A percentile compares a stretch with the other conserved stretches of the same genome.
phyloP scores from a whole-genome alignment of 164 flowering plant species.

The Macadamia integrifolia region DNA sequence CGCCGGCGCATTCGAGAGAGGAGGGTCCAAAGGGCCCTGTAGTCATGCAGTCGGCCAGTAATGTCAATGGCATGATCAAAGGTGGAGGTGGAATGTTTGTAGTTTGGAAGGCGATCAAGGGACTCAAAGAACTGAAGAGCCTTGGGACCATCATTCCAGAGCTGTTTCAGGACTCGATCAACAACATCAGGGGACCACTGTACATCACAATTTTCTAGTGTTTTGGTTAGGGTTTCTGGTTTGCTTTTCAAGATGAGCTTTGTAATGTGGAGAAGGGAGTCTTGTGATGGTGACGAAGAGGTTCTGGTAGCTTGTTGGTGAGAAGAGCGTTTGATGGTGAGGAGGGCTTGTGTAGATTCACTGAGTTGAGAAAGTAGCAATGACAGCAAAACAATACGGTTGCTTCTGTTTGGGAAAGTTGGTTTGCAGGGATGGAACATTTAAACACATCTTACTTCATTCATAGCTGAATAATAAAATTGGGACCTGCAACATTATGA shows the following conservation, averaged over 20 bases:
- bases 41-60: conserved; percentile 64
- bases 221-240: conserved; percentile 26
- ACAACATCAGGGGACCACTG: conserved; percentile 60
- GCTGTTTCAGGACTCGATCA: conserved; percentile 51
- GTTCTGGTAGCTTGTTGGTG: conserved; percentile 10
- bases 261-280: conserved; percentile 23
- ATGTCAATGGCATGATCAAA: conserved; percentile 81
- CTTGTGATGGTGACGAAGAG: conserved; percentile 25
- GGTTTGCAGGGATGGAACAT: conserved; percentile 1
- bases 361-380: background rate
- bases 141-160: conserved; percentile 90
- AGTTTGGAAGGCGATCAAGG: conserved; percentile 45
- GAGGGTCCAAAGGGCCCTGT: conserved; percentile 50
- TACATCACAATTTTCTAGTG: conserved; percentile 18
- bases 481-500: no score
- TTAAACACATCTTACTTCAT: background rate
- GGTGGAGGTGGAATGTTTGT: conserved; percentile 49
- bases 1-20: conserved; percentile 47
- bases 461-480: no score
- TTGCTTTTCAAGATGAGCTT: conserved; percentile 32
- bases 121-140: conserved; percentile 64
- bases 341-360: background rate
- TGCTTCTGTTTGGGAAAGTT: background rate
- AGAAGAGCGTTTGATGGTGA: background rate
- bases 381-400: background rate